Evolutionary conservation across 148 eudicot genomes (phyloP), one percentile per base, ranked within the genome.

Genomic region (Heliosperma pusillum): DNA sequence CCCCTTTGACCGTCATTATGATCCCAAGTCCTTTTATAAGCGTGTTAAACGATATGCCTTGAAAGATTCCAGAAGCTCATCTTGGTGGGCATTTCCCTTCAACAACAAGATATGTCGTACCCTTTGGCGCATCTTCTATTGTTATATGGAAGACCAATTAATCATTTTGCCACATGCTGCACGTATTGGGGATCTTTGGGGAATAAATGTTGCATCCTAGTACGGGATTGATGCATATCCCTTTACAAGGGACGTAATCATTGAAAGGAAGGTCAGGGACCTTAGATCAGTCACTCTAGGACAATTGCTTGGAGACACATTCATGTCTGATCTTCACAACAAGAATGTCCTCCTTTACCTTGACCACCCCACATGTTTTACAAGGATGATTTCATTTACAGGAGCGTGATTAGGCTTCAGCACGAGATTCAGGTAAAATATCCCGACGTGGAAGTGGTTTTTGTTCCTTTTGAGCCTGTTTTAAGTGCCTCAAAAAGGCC

Each of bases 321-420:
- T 45, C 52, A 45, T 45, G 52, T 12, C 66, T 24, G 33, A 25
- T 10, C 21, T 62, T 62, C 33, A 10, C 33, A 62, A 62, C 66
- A 62, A 62, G 66, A 62, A 62, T 62, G 66, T 62, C 66, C 30
- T 62, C 66, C 17, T 62, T 62, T 62, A 5, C 66, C 0, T 62
- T 62, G 66, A 62, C 66, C 3, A 63, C 67, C 67, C 67, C 40
- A 15, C 19, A 63, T 12, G 6, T 63, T 1, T 5, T 15, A 13
- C 4, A 20, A 9, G 2, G 42, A 16, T 63, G 9, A 5, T 27
- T 15, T 4, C 36, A 7, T 26, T 6, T 63, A 29, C 42, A 29
- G 17, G 6, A 20, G 15, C 9, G 8, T 63, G 5, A 11, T 3
- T 11, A 4, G 13, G 42, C 20, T 27, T 3, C 30, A 63, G 20